A percentile compares a stretch with the other conserved stretches of the same genome.
These are phyloP conservation scores for Botrytis tulipae DNA, from an alignment of 2,329 filamentous ascomycete species.

Conservation along the genomic window DNA sequence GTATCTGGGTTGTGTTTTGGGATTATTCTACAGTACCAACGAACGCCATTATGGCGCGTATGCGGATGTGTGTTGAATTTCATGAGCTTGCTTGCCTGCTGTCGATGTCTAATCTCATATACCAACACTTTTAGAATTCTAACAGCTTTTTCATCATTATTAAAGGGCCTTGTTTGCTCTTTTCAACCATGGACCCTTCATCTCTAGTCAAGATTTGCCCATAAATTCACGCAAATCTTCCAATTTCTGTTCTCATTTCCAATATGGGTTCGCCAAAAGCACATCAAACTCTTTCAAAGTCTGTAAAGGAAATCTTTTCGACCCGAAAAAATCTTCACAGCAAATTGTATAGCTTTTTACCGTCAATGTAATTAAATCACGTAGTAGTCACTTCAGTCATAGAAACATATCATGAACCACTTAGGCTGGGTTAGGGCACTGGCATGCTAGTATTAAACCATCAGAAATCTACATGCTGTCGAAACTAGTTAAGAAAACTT, in stretches of 20 bases:
- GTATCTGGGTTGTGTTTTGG: neutral
- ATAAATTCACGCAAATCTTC: neutral
- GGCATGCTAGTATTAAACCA: neutral
- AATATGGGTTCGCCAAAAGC: neutral
- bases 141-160: neutral
- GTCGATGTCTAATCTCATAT: neutral
- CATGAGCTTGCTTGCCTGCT: neutral
- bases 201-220: neutral
- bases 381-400: neutral
- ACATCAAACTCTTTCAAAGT: neutral
- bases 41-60: neutral
- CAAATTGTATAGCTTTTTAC: neutral
- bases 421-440: neutral
- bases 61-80: neutral
- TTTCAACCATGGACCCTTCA: neutral
- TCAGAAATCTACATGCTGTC: neutral
- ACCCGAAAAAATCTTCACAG: rapidly evolving
- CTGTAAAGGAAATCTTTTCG: neutral
- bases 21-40: neutral
- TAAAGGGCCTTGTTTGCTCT: neutral
- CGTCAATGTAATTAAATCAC: neutral
- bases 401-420: rapidly evolving
- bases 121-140: neutral
- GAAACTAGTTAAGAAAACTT: neutral
- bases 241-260: neutral